Conservation (phyloP, 345 rosid genomes). For the Excoecaria agallocha region DNA sequence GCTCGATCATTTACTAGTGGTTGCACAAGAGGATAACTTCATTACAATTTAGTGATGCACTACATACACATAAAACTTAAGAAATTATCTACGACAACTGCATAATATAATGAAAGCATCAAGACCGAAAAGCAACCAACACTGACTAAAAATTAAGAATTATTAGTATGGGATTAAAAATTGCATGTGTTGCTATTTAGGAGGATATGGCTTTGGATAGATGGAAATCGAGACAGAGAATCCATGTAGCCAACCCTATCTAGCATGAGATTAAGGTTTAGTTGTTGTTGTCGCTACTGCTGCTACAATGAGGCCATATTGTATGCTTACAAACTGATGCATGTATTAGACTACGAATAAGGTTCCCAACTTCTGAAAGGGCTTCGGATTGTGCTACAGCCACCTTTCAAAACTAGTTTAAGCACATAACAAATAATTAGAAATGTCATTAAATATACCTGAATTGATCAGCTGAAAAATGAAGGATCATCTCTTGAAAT, state of each 20-base stretch:
- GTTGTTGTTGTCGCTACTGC: too few species aligned
- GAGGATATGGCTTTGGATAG: too few species aligned
- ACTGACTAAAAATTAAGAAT: background rate
- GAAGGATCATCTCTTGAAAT: constrained; percentile 64
- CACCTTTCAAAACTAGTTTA: background rate
- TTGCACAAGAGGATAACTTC: background rate
- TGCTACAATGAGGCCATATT: background rate
- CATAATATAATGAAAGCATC: background rate
- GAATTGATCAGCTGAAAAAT: constrained; percentile 48
- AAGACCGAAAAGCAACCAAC: background rate
- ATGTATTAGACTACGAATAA: background rate
- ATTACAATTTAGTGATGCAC: background rate
- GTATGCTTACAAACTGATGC: background rate
- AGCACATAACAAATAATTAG: background rate
- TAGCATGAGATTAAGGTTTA: too few species aligned
- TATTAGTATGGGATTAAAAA: background rate
- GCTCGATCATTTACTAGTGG: background rate
- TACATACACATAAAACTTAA: background rate
- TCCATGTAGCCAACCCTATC: too few species aligned
- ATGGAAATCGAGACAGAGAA: too few species aligned
- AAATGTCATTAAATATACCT: constrained; percentile 40
- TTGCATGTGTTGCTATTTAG: background rate
- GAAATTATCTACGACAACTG: background rate
- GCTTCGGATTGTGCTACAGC: background rate
- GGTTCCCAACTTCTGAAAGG: background rate